Evolutionary conservation across 176 grass and related monocot genomes (phyloP).

Genomic region (Calamus simplicifolius): DNA sequence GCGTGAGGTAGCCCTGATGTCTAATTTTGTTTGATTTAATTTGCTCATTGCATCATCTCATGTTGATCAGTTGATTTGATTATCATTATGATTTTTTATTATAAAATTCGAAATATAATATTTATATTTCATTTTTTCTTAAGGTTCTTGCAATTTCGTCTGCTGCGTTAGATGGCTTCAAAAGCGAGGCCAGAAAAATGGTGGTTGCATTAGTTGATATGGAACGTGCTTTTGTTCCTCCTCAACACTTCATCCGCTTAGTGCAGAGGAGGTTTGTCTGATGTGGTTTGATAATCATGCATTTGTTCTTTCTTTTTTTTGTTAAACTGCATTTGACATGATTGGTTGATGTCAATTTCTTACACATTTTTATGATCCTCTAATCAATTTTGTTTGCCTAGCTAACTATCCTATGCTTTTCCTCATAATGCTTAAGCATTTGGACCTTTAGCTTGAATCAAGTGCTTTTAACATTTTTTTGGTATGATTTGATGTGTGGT

Average conservation of each 20-base stretch:
- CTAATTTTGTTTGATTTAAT: not conserved
- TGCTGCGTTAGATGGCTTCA: slow-evolving; percentile 73
- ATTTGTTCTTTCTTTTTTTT: too few species aligned
- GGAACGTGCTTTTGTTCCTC: slow-evolving; percentile 91
- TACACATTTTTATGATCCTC: too few species aligned
- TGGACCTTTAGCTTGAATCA: too few species aligned
- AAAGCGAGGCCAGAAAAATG: slow-evolving; percentile 90
- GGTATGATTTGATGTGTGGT: too few species aligned
- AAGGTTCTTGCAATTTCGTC: slow-evolving; percentile 86
- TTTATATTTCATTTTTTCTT: slow-evolving; percentile 12
- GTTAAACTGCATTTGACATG: too few species aligned
- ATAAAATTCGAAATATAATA: slow-evolving; percentile 2
- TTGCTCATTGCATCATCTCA: not conserved
- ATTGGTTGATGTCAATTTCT: too few species aligned
- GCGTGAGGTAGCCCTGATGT: slow-evolving; percentile 57
- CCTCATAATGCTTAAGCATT: too few species aligned
- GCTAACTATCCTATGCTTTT: too few species aligned
- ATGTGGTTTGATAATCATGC: not conserved
- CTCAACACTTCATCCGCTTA: slow-evolving; percentile 88
- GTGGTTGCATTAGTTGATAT: slow-evolving; percentile 95
- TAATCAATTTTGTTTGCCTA: too few species aligned
- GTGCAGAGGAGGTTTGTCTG: slow-evolving; percentile 75
- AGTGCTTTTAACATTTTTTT: too few species aligned
- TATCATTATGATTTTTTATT: slow-evolving; percentile 22
- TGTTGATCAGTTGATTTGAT: slow-evolving; percentile 6